Conservation (phyloP, 768 basidiomycete genomes). For the Amanita subjunquillea region DNA sequence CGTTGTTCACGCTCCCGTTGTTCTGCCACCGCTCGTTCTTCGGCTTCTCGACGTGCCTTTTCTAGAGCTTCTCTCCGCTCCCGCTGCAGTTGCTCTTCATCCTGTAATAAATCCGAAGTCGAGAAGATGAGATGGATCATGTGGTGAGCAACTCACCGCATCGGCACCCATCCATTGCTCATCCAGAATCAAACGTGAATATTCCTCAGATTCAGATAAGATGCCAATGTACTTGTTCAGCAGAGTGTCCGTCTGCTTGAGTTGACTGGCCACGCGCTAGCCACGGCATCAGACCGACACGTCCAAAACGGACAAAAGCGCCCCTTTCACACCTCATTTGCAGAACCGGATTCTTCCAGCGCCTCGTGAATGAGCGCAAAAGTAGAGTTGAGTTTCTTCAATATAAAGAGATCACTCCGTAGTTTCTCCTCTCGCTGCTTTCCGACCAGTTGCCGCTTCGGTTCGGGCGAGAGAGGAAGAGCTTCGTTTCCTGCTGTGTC, state of each 20-base stretch:
- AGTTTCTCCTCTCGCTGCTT: slow-evolving; percentile 54
- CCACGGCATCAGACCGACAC: not conserved
- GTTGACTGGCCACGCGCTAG: slow-evolving; percentile 55
- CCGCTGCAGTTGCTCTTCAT: slow-evolving; percentile 42
- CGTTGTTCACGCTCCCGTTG: slow-evolving; percentile 30
- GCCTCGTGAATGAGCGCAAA: slow-evolving; percentile 64
- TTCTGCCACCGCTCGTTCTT: slow-evolving; percentile 28
- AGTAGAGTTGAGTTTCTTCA: slow-evolving; percentile 63
- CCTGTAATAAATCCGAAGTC: slow-evolving; percentile 26
- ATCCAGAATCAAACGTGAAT: slow-evolving; percentile 62
- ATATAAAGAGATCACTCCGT: slow-evolving; percentile 60
- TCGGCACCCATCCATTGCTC: slow-evolving; percentile 70
- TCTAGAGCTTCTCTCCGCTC: slow-evolving; percentile 35
- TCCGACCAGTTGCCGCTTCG: not conserved
- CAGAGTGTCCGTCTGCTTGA: slow-evolving; percentile 63
- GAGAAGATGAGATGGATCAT: slow-evolving; percentile 6
- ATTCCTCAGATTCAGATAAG: slow-evolving; percentile 59
- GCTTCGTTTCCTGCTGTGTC: too few species aligned
- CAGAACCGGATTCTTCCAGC: slow-evolving; percentile 48
- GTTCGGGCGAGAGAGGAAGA: too few species aligned
- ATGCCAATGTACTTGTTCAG: slow-evolving; percentile 68
- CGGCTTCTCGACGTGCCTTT: slow-evolving; percentile 31
- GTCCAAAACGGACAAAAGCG: not conserved
- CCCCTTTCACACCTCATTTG: slow-evolving; percentile 49
- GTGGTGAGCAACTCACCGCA: slow-evolving; percentile 32